phyloP scores from a whole-genome alignment of 2,329 filamentous ascomycete genomes.

The Aspergillus candidus region DNA sequence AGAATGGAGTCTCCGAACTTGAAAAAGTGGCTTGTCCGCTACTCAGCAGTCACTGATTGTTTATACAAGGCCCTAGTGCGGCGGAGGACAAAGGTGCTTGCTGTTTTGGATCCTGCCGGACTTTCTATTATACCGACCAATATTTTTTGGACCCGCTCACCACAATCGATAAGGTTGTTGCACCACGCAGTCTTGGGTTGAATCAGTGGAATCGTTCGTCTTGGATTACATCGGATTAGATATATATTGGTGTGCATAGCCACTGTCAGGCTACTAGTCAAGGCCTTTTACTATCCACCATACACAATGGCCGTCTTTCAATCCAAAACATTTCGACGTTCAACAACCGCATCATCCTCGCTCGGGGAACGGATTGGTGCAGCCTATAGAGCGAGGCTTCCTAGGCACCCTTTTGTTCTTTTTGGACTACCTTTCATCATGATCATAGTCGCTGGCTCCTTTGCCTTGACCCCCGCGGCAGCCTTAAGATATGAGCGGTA shows the following conservation, averaged over 20 bases:
- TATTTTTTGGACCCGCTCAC: neutral
- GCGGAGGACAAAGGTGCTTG: too few relatives aligned
- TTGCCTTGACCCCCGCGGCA: conserved; percentile 89
- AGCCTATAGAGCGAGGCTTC: conserved; percentile 68
- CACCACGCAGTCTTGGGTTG: too few relatives aligned
- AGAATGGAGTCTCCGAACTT: neutral
- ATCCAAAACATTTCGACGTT: conserved; percentile 63
- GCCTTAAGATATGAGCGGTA: conserved; percentile 90
- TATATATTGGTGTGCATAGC: neutral
- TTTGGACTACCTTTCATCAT: conserved; percentile 91
- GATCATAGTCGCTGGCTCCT: conserved; percentile 85
- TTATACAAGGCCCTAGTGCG: neutral
- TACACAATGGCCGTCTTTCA: conserved; percentile 57
- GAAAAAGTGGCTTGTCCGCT: too few relatives aligned
- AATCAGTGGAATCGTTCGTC: too few relatives aligned
- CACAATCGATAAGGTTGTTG: too few relatives aligned
- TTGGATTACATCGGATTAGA: too few relatives aligned
- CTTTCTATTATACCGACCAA: conserved; percentile 13
- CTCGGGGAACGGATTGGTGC: conserved; percentile 65
- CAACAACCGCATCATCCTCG: conserved; percentile 43
- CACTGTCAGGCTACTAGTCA: neutral
- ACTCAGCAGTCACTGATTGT: neutral
- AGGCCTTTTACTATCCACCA: neutral
- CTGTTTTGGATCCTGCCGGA: conserved; percentile 8
- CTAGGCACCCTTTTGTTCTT: conserved; percentile 77